Evolutionary conservation across 169 alveolate species (phyloP), one percentile per base, ranked within the genome.

Genomic region (Plasmodium reichenowi): DNA sequence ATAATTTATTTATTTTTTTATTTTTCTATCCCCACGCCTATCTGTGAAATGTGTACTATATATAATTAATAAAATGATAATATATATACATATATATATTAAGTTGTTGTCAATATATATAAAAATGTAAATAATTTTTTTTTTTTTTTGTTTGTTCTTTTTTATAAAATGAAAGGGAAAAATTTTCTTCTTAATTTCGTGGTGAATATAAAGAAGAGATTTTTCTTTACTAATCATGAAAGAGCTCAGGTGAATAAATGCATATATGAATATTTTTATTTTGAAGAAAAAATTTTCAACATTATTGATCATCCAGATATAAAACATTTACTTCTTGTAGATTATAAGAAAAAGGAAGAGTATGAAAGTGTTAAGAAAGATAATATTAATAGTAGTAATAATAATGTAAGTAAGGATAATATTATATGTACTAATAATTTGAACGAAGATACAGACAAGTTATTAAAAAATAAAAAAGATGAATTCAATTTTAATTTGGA

Each of bases 241-340:
- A 83, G 20, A 17, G 74, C 48, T 6, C 73, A 68, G 9, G 85
- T 83, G 1, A 83, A 83, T 32, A 83, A 83, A 63, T 54, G 68
- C 58, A 75, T 83, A 50, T 38, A 47, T 62, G 91, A 83, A 20
- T 83, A 83, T 54, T 83, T 83, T 68, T 83, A 83, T 72, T 15
- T 70, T 48, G 91, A 83, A 12, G 52, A 68, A 43, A 67, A 83
- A 83, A 83, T 83, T 4, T 47, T 68, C 43, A 83, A 83, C 12
- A 75, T 83, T 38, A 63, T 83, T 68, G 67, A 48, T 29, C 63
- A 43, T 3, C 17, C 62, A 15, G 83, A 72, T 32, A 47, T 70
- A 60, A 60, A 56, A 24, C 17, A 47, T 24, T 43, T 64, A 58
- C 47, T 78, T 4, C 47, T 2, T 8, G 70, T 38, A 22, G 64